Evolutionary conservation across 345 rosid genomes (phyloP).

Genomic region (Populus davidiana): DNA sequence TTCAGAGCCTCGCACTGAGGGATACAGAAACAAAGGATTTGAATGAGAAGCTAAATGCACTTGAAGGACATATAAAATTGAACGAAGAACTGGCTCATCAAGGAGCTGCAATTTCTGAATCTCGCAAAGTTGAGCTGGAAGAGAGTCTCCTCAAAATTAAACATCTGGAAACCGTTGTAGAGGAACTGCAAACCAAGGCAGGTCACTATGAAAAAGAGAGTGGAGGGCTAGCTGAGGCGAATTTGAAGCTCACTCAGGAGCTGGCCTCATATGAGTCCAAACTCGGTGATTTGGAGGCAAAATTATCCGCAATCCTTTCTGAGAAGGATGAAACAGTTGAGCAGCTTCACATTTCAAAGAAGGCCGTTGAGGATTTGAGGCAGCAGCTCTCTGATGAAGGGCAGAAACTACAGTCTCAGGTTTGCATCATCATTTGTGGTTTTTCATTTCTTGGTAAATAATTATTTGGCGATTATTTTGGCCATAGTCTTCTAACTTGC

Average conservation of each 20-base stretch:
- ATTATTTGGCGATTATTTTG: background rate
- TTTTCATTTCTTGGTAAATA: background rate
- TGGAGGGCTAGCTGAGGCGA: conserved; percentile 70
- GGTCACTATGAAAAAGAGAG: conserved; percentile 63
- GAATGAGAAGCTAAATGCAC: conserved; percentile 54
- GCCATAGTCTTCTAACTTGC: background rate
- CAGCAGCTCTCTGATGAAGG: conserved; percentile 65
- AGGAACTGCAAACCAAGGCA: conserved; percentile 61
- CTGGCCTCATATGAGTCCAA: conserved; percentile 61
- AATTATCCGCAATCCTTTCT: conserved; percentile 41
- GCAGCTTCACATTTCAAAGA: conserved; percentile 63
- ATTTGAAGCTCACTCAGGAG: conserved; percentile 71
- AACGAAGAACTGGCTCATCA: conserved; percentile 52
- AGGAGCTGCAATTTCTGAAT: conserved; percentile 55
- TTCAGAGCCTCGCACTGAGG: conserved; percentile 44
- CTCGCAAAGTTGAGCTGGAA: conserved; percentile 58
- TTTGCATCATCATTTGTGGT: conserved; percentile 28
- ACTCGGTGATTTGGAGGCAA: conserved; percentile 51
- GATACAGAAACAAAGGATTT: conserved; percentile 54
- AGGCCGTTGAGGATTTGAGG: conserved; percentile 53
- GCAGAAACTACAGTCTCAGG: conserved; percentile 73
- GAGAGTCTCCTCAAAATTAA: conserved; percentile 54
- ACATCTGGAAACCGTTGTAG: conserved; percentile 54
- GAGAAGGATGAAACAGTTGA: conserved; percentile 62
- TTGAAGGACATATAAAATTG: conserved; percentile 53